phyloP scores from a whole-genome alignment of 306 rosid genomes.

The Bauhinia variegata region DNA sequence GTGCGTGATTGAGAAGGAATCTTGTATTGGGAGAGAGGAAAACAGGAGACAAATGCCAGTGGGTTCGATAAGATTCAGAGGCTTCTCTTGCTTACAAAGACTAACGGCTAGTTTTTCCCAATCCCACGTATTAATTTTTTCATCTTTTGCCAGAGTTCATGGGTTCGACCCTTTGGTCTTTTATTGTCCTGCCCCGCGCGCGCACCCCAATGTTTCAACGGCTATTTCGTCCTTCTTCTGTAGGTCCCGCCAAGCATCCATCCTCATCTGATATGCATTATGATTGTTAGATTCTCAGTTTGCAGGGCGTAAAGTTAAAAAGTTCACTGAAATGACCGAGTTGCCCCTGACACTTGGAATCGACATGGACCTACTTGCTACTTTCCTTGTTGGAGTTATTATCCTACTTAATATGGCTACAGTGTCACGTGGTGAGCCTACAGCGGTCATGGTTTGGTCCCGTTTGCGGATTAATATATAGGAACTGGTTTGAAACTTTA shows the following conservation, averaged over 20 bases:
- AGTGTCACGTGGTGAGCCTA: no score
- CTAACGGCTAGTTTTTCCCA: conserved; percentile 78
- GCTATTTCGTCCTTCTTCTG: conserved; percentile 50
- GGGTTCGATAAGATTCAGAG: conserved; percentile 40
- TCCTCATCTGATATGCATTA: no score
- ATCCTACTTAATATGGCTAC: no score
- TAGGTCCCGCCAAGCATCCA: conserved; percentile 36
- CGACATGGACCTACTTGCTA: no score
- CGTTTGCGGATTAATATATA: conserved; percentile 6
- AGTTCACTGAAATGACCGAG: conserved; percentile 5
- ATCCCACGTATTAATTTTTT: conserved; percentile 3
- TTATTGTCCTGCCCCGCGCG: conserved; percentile 48
- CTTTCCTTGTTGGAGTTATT: no score
- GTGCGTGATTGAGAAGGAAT: conserved; percentile 43
- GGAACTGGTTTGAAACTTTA: no score
- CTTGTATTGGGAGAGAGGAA: conserved; percentile 54
- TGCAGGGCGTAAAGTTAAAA: conserved; percentile 29
- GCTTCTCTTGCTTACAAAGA: conserved; percentile 42
- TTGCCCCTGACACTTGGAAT: background rate
- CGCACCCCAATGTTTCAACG: conserved; percentile 62
- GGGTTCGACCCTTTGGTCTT: conserved; percentile 41
- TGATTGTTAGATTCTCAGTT: no score
- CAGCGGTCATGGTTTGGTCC: conserved; percentile 2
- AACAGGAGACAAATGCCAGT: conserved; percentile 49
- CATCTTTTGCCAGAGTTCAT: conserved; percentile 18